A percentile compares a stretch with the other conserved stretches of the same genome.
These are phyloP conservation scores for Harringtonia lauricola DNA, from an alignment of 2,329 filamentous ascomycete species.

Conservation along the genomic window DNA sequence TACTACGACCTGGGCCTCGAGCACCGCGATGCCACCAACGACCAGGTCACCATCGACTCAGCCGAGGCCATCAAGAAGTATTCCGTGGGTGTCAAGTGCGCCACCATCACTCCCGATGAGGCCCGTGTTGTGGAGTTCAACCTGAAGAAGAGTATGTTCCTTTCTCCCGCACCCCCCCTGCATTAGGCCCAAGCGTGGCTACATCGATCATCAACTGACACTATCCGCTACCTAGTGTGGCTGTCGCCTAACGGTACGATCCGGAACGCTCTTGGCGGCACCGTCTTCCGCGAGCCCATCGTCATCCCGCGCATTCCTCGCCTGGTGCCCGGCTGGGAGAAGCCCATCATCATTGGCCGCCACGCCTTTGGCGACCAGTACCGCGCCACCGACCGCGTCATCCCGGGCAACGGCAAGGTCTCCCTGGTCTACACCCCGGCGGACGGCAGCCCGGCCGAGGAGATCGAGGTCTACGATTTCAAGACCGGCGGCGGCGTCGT, in stretches of 20 bases:
- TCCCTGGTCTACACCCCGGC: conserved; percentile 89
- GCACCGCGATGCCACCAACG: conserved; percentile 92
- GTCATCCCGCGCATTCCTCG: conserved; percentile 89
- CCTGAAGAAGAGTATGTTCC: conserved; percentile 79
- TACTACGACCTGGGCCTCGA: conserved; percentile 92
- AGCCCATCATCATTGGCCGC: conserved; percentile 97
- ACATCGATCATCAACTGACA: background rate
- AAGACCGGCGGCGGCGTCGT: conserved; percentile 76
- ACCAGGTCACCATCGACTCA: conserved; percentile 89
- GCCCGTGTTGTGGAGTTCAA: conserved; percentile 95
- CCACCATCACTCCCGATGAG: conserved; percentile 98
- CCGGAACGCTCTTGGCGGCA: conserved; percentile 70
- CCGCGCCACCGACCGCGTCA: conserved; percentile 84
- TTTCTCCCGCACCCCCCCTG: background rate
- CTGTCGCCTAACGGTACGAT: conserved; percentile 91
- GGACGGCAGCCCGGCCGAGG: conserved; percentile 67
- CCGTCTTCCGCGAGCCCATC: conserved; percentile 98
- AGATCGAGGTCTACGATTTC: conserved; percentile 86
- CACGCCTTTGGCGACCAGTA: conserved; percentile 99
- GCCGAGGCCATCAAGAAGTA: conserved; percentile 99
- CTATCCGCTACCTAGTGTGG: conserved; percentile 66
- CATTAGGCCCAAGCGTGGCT: background rate
- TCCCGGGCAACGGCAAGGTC: conserved; percentile 74
- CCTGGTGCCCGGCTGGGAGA: conserved; percentile 93
- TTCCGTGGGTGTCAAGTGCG: conserved; percentile 97